These are phyloP conservation scores for Apiospora hydei DNA, from an alignment of 2,329 filamentous ascomycete species.

Conservation along the genomic window DNA sequence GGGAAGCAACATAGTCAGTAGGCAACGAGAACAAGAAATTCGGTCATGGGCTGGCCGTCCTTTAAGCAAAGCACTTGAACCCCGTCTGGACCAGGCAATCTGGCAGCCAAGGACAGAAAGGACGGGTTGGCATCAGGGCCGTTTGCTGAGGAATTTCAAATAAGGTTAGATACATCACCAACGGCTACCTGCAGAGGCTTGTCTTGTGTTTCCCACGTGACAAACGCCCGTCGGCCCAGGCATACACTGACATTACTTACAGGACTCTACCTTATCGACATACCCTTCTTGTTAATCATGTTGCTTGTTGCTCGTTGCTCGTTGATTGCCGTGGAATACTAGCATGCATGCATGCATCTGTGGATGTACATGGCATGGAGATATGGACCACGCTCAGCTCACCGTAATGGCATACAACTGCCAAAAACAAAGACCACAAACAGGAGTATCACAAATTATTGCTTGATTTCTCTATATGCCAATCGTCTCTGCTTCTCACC, in stretches of 20 bases:
- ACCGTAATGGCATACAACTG: not conserved
- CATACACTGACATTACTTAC: not conserved
- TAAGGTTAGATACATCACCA: slow-evolving; percentile 45
- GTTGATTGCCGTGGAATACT: not conserved
- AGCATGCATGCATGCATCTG: not conserved
- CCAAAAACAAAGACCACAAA: slow-evolving; percentile 6
- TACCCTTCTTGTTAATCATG: not conserved
- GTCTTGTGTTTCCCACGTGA: slow-evolving; percentile 49
- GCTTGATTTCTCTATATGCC: slow-evolving; percentile 10
- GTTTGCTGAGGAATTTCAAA: slow-evolving; percentile 45
- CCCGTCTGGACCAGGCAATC: slow-evolving; percentile 18
- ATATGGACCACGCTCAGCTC: not conserved
- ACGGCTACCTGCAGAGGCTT: slow-evolving; percentile 46
- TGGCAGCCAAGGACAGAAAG: slow-evolving; percentile 4
- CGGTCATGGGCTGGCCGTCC: not conserved
- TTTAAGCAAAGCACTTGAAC: not conserved
- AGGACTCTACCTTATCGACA: not conserved
- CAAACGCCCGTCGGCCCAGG: slow-evolving; percentile 37
- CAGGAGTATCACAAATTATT: not conserved
- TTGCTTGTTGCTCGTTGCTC: not conserved
- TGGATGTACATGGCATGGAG: not conserved
- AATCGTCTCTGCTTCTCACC: not conserved
- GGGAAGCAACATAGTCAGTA: slow-evolving; percentile 20
- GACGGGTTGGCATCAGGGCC: slow-evolving; percentile 36
- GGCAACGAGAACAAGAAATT: not conserved